Evolutionary conservation across 345 rosid species (phyloP), one percentile per base, ranked within the genome.

Genomic region (Trapa incisa): DNA sequence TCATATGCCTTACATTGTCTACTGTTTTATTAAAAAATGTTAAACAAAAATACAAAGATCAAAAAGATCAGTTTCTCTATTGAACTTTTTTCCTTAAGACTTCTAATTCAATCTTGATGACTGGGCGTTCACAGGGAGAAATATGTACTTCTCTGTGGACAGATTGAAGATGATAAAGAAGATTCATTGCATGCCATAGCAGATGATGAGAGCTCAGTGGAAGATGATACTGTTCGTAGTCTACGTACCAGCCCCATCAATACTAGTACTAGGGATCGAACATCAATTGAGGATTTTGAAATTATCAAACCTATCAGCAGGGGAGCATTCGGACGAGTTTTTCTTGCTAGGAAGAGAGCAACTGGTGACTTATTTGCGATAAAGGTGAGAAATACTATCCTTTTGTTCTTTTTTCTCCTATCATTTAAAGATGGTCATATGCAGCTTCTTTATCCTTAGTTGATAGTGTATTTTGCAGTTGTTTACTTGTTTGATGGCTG

Each of bases 261-360:
- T 75, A 76, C 83, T 66, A 78, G 85, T 52, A 83, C 87, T 35
- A 94, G 80, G 83, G 95, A 94, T 73, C 76, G 99, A 67, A 94
- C 97, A 41, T 91, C 97, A 17, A 94, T 94, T 64, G 99, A 94
- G 79, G 99, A 94, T 80, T 94, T 94, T 71, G 96, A 94, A 78
- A 94, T 94, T 68, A 94, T 91, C 68, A 94, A 91, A 83, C 99
- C 99, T 66, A 89, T 94, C 71, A 94, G 99, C 78, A 83, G 90
- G 41, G 99, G 99, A 72, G 97, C 97, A 73, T 94, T 82, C 72
- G 99, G 99, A 67, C 80, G 96, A 73, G 97, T 94, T 68, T 91
- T 91, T 74, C 97, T 94, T 67, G 85, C 99, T 43, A 83, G 78
- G 70, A 94, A 94, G 79, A 85, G 96, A 76, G 84, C 94, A 50